A percentile compares a stretch with the other conserved stretches of the same genome.
phyloP scores from a whole-genome alignment of 371 early-diverging fungal genomes.

The Circinella umbellata region DNA sequence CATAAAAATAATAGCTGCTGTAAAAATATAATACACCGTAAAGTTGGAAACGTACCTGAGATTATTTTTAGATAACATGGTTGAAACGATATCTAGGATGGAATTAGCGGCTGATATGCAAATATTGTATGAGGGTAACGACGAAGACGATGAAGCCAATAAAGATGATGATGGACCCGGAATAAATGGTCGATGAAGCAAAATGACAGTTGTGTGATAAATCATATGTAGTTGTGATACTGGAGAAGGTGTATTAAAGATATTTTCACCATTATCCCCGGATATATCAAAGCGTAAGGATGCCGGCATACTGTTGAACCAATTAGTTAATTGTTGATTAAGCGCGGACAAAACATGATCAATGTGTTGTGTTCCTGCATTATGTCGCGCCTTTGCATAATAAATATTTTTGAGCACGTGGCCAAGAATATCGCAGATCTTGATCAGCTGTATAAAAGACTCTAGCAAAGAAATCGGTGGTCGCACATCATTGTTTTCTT shows the following conservation, averaged over 20 bases:
- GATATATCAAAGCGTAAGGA: constrained; percentile 41
- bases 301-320: constrained; percentile 50
- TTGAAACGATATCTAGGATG: constrained; percentile 43
- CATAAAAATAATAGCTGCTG: constrained; percentile 32
- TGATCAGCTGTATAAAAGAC: constrained; percentile 39
- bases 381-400: constrained; percentile 41
- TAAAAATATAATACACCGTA: constrained; percentile 24
- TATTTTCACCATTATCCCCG: constrained; percentile 8
- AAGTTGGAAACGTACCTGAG: constrained; percentile 25
- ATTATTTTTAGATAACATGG: constrained; percentile 21
- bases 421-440: constrained; percentile 48
- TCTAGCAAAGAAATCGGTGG: constrained; percentile 36
- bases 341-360: constrained; percentile 43
- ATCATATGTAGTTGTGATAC: constrained; percentile 53
- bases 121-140: constrained; percentile 47
- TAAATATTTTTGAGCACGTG: constrained; percentile 53
- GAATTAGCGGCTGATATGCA: constrained; percentile 48
- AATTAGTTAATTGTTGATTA: constrained; percentile 45
- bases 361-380: constrained; percentile 29
- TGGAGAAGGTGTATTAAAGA: constrained; percentile 22
- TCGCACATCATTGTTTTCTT: background rate
- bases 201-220: constrained; percentile 46
- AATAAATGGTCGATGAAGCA: constrained; percentile 51
- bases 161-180: constrained; percentile 32
- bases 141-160: constrained; percentile 20